Percentiles rank a stretch among this genome's conserved stretches.
Conservation (phyloP, 768 basidiomycete genomes). For the Phlebiopsis flavidoalba region DNA sequence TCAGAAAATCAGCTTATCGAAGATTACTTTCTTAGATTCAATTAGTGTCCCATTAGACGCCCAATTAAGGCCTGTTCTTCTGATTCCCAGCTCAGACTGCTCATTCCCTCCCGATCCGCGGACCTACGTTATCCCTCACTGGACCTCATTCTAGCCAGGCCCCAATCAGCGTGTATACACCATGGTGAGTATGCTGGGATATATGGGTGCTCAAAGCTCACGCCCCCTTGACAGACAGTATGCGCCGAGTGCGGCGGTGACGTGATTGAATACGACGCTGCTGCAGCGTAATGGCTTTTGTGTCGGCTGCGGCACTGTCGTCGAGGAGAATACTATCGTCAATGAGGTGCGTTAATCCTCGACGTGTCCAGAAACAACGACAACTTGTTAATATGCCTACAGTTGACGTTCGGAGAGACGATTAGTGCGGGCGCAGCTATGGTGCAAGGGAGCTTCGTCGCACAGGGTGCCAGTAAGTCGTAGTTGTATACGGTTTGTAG, state of each 20-base stretch:
- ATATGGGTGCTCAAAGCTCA: too few species aligned
- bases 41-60: background rate
- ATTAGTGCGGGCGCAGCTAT: conserved; percentile 89
- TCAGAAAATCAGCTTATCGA: too few species aligned
- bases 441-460: conserved; percentile 92
- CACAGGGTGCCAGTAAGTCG: conserved; percentile 80
- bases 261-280: conserved; percentile 80
- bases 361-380: background rate
- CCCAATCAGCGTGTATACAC: too few species aligned
- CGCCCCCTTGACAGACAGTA: conserved; percentile 31
- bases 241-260: conserved; percentile 79
- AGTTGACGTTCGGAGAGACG: conserved; percentile 90
- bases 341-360: conserved; percentile 49
- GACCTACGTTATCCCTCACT: too few species aligned
- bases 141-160: too few species aligned
- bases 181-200: too few species aligned
- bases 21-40: too few species aligned
- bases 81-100: too few species aligned
- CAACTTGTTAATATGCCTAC: background rate
- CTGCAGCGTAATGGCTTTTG: conserved; percentile 86
- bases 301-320: conserved; percentile 79
- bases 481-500: background rate
- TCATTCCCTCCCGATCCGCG: too few species aligned
- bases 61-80: too few species aligned
- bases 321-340: conserved; percentile 92